Evolutionary conservation across 1,139 yeast species (phyloP).

Genomic region (Saccharomyces hybrid): DNA sequence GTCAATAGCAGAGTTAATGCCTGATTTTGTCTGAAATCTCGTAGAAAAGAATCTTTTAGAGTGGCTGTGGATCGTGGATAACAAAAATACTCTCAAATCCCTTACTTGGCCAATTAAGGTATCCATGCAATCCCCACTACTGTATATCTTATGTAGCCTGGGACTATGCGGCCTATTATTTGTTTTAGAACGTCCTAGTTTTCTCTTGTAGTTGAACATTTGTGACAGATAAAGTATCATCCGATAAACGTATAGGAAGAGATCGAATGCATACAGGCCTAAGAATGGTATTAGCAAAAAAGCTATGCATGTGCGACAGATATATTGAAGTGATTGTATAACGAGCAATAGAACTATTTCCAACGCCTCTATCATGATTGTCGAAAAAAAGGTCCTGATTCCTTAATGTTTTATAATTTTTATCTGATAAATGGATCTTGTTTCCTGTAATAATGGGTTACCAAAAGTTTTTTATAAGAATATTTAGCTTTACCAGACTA

Average conservation of each 20-base stretch:
- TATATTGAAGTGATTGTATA: slow-evolving; percentile 1
- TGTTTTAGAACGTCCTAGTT: background rate
- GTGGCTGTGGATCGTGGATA: background rate
- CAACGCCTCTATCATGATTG: background rate
- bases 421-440: background rate
- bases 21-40: background rate
- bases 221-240: slow-evolving; percentile 2
- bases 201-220: slow-evolving; percentile 1
- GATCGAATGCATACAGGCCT: slow-evolving; percentile 8
- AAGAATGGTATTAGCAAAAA: slow-evolving; percentile 6
- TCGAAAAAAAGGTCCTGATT: background rate
- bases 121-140: background rate
- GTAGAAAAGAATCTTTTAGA: background rate
- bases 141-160: background rate
- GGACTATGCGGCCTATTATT: background rate
- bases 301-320: slow-evolving; percentile 4
- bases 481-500: background rate
- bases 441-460: background rate
- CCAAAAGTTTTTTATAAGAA: background rate
- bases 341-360: background rate
- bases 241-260: slow-evolving; percentile 8
- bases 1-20: background rate
- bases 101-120: background rate
- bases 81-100: background rate
- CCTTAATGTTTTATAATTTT: background rate